Percentiles rank a stretch among this genome's conserved stretches.
Conservation (phyloP, 192 early-diverging fungal species). For the Backusella circina region DNA sequence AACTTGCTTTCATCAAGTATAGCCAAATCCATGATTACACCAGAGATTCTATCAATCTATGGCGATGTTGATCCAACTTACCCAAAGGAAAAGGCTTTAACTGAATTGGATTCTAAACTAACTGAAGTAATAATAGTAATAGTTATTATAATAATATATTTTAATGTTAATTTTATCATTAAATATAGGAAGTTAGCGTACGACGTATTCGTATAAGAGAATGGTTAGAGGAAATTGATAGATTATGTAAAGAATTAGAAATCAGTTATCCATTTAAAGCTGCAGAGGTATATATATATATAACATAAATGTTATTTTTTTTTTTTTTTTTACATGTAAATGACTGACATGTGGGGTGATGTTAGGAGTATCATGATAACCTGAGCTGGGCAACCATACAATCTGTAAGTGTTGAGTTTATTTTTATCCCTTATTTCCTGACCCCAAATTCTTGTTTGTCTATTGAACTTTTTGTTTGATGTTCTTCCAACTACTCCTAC, state of each 20-base stretch:
- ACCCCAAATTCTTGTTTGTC: neutral
- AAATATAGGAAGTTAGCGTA: neutral
- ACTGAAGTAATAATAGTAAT: constrained; percentile 3
- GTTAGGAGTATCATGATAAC: constrained; percentile 8
- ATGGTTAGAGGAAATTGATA: neutral
- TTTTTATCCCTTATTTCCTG: neutral
- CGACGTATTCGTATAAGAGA: neutral
- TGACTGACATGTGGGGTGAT: neutral
- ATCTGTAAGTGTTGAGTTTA: constrained; percentile 14
- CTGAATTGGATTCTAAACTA: constrained; percentile 7
- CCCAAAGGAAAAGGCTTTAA: constrained; percentile 14
- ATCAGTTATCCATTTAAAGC: constrained; percentile 10
- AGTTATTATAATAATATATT: neutral
- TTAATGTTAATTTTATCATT: neutral
- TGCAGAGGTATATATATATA: constrained; percentile 8
- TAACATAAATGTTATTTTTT: constrained; percentile 5
- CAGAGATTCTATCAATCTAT: constrained; percentile 6
- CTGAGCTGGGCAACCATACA: constrained; percentile 32
- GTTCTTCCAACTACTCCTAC: neutral
- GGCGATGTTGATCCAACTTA: constrained; percentile 16
- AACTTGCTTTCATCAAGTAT: constrained; percentile 18
- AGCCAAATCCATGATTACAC: neutral
- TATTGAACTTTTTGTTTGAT: neutral
- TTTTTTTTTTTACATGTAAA: neutral
- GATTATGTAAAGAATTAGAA: constrained; percentile 1